Evolutionary conservation across 768 basidiomycete species (phyloP), one percentile per base, ranked within the genome.

Genomic region (Royoungia palumana): DNA sequence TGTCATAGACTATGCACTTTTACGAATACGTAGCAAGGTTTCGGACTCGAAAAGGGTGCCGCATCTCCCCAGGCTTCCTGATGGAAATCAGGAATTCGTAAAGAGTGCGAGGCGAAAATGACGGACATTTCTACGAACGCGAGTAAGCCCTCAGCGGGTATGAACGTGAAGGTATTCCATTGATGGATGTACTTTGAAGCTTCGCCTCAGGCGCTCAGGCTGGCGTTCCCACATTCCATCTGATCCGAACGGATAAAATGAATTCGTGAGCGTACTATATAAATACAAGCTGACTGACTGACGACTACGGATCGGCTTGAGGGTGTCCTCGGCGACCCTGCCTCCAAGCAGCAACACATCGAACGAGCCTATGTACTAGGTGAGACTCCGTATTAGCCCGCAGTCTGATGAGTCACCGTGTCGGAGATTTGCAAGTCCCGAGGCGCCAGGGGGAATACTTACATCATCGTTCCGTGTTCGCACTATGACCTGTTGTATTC

Each of bases 101-200:
- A 51, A 35, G 4, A 37, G 28, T 28, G 12, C 48, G 37, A 32
- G 27, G 53, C 64, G 58, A 65, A 59, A 63, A 57, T 24, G 44
- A 47, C 65, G 63, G 63, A 51, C 9, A 22, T 14, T 53, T 51
- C 39, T 28, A 39, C 25, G 44, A 32, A 38, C 10, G 41, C 21
- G n/a, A 13, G 35, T 36, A 41, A 46, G 34, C 21, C 37, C 32
- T 32, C 32, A 32, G 32, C 32, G 41, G 35, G 20, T 28, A 34
- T 28, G 41, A 43, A 22, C 27, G 30, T 17, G 35, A 40, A 24
- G 37, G 44, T 41, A 25, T 35, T 47, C 37, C 41, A 40, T 35
- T 44, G 17, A 53, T 38, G 3, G 6, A 28, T 20, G 39, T 17
- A 42, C 46, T 19, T 35, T 16, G 40, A 32, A 36, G 28, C 34